Evolutionary conservation across 2,329 filamentous ascomycete species (phyloP), one percentile per base, ranked within the genome.

Genomic region (Talaromyces sp.): DNA sequence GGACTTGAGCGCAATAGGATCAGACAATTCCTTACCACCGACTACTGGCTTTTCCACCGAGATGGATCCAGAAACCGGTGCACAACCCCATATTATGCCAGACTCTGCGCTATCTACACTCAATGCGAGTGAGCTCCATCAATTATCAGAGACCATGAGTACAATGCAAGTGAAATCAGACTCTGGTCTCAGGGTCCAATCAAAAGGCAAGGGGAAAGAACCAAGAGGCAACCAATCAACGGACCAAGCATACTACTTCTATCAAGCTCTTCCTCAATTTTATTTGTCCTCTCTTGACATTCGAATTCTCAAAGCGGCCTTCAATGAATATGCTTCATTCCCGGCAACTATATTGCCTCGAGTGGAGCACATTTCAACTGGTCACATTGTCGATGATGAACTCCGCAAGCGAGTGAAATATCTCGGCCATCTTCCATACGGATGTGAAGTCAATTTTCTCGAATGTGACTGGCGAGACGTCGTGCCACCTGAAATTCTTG

Each of bases 381-480:
- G 91, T 1, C 90, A 96, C 66, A 86, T 91, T 4, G 85, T 97
- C 4, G 91, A 97, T 61, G 91, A 96, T 65, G 86, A 87, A 14
- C 72, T 96, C 48, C 85, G 92, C 42, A 91, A 89, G 68, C 84
- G 91, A 29, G 86, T 90, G 50, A 96, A 94, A 69, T 97, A 96
- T 60, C 81, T 97, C 3, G 85, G 85, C 1, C 92, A 97, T 71
- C 80, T 97, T 5, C 92, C 92, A 0, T 86, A 89, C 46, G 92
- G 92, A n/a, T 96, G 91, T 69, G 88, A 96, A 60, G 89, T 97
- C 37, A 91, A 82, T 60, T 96, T 96, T 65, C 73, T 97, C 1
- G 92, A 97, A 73, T 97, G 92, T 67, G 91, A 97, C 70, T 97
- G 92, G 92, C 91, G 90, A 3, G 91, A 96, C 61, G 89, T 94